Evolutionary conservation across 2,329 filamentous ascomycete genomes (phyloP).

Genomic region (Trichoderma afroharzianum): DNA sequence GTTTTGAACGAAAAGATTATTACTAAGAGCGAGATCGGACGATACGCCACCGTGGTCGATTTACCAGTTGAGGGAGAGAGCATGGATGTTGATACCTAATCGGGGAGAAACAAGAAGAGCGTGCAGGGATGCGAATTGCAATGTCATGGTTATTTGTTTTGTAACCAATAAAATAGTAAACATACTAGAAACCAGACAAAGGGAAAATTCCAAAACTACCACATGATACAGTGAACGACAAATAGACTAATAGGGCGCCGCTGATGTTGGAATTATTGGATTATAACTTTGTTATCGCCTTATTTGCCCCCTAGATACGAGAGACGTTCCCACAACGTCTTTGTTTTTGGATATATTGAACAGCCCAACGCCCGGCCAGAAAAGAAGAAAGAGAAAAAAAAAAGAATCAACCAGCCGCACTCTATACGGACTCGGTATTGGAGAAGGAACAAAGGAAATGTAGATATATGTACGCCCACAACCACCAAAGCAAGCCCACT

Average conservation of each 20-base stretch:
- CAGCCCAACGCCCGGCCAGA: constrained; percentile 7
- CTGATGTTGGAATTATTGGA: constrained; percentile 6
- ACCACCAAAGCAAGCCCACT: neutral
- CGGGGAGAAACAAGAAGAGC: neutral
- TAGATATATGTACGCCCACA: constrained; percentile 9
- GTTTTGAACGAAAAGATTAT: constrained; percentile 96
- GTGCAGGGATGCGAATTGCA: neutral
- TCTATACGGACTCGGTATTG: neutral
- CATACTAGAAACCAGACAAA: constrained; percentile 10
- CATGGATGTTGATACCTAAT: constrained; percentile 64
- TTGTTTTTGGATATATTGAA: constrained; percentile 18
- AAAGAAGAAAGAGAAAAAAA: neutral
- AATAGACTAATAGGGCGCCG: neutral
- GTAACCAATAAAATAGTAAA: neutral
- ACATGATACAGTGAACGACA: neutral
- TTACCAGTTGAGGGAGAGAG: constrained; percentile 65
- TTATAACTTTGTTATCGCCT: constrained; percentile 14
- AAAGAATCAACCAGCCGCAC: neutral
- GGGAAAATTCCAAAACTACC: neutral
- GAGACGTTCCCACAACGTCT: constrained; percentile 14
- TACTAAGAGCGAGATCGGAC: constrained; percentile 86
- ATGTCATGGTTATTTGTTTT: neutral
- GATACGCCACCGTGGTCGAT: constrained; percentile 90
- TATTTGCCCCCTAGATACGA: constrained; percentile 9
- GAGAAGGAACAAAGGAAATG: neutral